phyloP scores from a whole-genome alignment of 2,329 filamentous ascomycete genomes.

The Talaromyces sp. region DNA sequence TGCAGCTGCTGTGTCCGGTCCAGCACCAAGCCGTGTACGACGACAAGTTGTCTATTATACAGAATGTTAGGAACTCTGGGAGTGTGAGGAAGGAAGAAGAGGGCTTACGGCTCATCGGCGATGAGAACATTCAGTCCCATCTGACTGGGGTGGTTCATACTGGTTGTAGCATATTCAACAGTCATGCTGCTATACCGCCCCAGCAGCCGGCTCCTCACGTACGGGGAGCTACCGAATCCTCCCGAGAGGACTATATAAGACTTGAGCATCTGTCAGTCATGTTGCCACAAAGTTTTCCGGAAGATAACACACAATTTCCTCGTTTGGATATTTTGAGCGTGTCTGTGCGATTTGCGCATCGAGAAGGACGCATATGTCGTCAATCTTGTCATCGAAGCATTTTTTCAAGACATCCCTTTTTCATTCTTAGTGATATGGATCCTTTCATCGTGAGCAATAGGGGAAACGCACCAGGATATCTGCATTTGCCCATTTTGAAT shows the following conservation, averaged over 20 bases:
- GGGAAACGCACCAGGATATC: slow-evolving; percentile 23
- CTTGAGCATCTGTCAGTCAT: slow-evolving; percentile 13
- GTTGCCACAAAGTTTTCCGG: background rate
- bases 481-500: slow-evolving; percentile 27
- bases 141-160: background rate
- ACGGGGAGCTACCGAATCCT: slow-evolving; percentile 29
- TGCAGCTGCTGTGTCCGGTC: slow-evolving; percentile 29
- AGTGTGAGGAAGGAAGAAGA: background rate
- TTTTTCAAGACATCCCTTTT: slow-evolving; percentile 6
- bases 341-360: slow-evolving; percentile 22
- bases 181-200: slow-evolving; percentile 17
- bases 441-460: background rate
- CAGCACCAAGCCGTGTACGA: slow-evolving; percentile 30
- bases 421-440: background rate
- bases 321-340: slow-evolving; percentile 19
- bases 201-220: slow-evolving; percentile 23
- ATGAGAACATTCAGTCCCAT: slow-evolving; percentile 24
- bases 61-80: background rate
- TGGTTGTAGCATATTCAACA: background rate
- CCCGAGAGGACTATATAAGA: slow-evolving; percentile 29
- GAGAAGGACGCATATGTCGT: slow-evolving; percentile 26
- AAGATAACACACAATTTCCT: slow-evolving; percentile 22
- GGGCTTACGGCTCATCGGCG: slow-evolving; percentile 28
- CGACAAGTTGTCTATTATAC: slow-evolving; percentile 23
- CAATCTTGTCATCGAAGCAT: slow-evolving; percentile 21